Base-by-base conservation (phyloP, 805 yeast species). In the Nakazawaea laoshanensis region DNA sequence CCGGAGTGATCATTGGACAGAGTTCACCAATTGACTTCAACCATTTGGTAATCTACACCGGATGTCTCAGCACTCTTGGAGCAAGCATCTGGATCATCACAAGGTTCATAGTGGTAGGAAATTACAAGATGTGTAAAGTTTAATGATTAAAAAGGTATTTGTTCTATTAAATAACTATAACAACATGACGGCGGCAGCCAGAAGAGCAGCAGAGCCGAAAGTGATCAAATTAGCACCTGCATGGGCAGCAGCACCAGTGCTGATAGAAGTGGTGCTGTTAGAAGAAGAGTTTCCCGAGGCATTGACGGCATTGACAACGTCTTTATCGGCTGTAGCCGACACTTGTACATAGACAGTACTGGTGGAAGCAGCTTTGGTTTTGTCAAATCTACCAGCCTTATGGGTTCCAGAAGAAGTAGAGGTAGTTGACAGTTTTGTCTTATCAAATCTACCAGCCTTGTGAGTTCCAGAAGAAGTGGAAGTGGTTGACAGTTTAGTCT, bases 381-480 rank as follows among this genome's bases (percentile, higher is more conserved):
- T 66, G 63, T 71, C 61, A 50, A 72, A 72, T 48, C 63, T 63
- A 44, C 82, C 83, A 43, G 61, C 61, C 38, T 49, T 57, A 57
- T 65, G 74, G 32, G 71, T 66, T 15, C 57, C 53, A 47, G 47
- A 42, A 25, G 54, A 40, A 27, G 53, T 38, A 5, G 65, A 42
- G 15, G 52, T 40, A 7, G 47, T 33, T 11, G 58, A 47, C 7
- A 44, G 39, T 22, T 56, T 54, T 32, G 70, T 64, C 48, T 64
- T 65, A 61, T 73, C 62, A 50, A 73, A 73, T 50, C 63, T 65
- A 43, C 83, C 83, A 42, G 61, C 61, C 43, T 54, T 65, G 61
- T 75, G 77, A 30, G 80, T 73, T 38, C 67, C 64, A 37, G 69
- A 54, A 11, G 55, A 42, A 12, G 59, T 38, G 3, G 69, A 39